Base-by-base conservation (phyloP, 768 basidiomycete species). In the Hypholoma sublateritium region DNA sequence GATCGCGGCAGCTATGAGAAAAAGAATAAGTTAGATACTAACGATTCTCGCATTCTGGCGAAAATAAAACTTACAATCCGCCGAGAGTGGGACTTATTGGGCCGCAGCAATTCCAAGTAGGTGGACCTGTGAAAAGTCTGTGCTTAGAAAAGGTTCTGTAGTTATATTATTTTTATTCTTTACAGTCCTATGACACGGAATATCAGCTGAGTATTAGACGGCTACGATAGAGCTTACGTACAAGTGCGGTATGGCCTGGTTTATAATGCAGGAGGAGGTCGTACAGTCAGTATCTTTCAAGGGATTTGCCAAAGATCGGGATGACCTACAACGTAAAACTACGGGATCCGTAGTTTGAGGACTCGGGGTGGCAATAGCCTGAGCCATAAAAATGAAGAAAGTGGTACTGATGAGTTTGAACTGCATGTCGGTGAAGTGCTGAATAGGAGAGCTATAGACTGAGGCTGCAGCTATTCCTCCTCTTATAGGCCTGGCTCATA, bases 31-130 rank as follows among this genome's bases (percentile, higher is more conserved):
- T 34, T 7, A 35, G 14, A 11, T 4, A 44, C 16, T 49, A 50
- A 22, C 7, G n/a, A 34, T 42, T 1, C 14, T 13, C 21, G 11
- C 9, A 16, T 28, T 22, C 7, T 47, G 4, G 7, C 22, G 19
- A 2, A 24, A n/a, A 17, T 11, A 35, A 9, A 25, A 55, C 62
- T 54, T 48, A 64, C 62, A 48, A 64, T 50, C 62, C 62, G 21
- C 62, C 62, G 9, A 55, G 58, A 16, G 53, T 53, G 5, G 59
- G 55, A 14, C 53, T 60, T 17, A 56, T 55, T 25, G 62, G 62
- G 9, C 62, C 62, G 49, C 62, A 64, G 60, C 60, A 61, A 48
- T 64, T 61, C 28, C 52, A 61, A 36, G 63, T 58, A 4, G 46
- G 12, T 2, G 60, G 60, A 21, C 60, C 60, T 60, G 39, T 41